These are phyloP conservation scores for Ceriops tagal DNA, from an alignment of 345 rosid genomes.

Conservation along the genomic window DNA sequence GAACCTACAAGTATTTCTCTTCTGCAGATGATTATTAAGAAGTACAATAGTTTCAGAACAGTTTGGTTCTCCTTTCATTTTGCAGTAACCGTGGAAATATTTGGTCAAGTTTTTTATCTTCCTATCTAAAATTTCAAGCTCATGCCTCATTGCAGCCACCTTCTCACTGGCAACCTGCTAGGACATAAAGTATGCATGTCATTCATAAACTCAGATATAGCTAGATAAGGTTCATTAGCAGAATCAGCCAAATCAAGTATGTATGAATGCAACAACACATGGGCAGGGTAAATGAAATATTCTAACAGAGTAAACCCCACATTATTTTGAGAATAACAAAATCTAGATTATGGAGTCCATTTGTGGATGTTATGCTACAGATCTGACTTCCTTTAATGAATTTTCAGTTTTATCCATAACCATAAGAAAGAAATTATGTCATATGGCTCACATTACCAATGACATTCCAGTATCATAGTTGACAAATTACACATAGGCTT, in stretches of 20 bases:
- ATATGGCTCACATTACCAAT: neutral
- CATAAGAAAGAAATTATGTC: neutral
- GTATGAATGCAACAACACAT: neutral
- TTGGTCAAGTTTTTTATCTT: slow-evolving; percentile 47
- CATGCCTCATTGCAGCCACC: slow-evolving; percentile 40
- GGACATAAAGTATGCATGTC: slow-evolving; percentile 15
- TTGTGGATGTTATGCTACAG: too few relatives aligned
- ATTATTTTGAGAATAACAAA: neutral
- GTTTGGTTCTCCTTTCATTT: slow-evolving; percentile 45
- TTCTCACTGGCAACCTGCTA: slow-evolving; percentile 45
- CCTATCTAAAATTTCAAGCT: slow-evolving; percentile 45
- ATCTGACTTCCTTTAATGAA: too few relatives aligned
- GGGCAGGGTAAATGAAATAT: neutral
- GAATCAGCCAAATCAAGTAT: neutral
- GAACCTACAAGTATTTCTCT: slow-evolving; percentile 47
- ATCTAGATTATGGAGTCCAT: neutral
- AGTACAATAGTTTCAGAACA: slow-evolving; percentile 36
- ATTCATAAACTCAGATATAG: slow-evolving; percentile 6
- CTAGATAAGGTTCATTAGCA: neutral
- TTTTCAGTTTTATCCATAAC: neutral
- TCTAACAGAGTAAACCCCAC: neutral
- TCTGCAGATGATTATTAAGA: slow-evolving; percentile 46
- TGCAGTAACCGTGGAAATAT: slow-evolving; percentile 34
- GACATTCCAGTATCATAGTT: neutral
- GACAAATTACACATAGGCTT: neutral